Base-by-base conservation (phyloP, 176 grass and related monocot genomes). In the Oryza nivara region DNA sequence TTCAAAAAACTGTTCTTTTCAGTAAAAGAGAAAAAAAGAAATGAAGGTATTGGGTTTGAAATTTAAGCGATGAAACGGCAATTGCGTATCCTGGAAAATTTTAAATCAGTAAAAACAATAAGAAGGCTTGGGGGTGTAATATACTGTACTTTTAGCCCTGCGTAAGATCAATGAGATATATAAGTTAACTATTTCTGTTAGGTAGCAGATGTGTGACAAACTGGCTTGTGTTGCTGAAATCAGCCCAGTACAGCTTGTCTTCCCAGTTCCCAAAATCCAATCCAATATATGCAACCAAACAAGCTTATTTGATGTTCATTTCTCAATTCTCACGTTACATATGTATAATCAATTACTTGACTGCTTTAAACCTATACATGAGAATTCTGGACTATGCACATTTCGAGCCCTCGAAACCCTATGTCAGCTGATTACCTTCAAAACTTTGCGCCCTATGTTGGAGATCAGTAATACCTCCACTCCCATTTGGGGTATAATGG, bases 281-380 rank as follows among this genome's bases (percentile, higher is more conserved):
- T 30, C 34, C 65, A 54, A 56, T n/a, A 44, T 32, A 28, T 77
- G 20, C 45, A 84, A 1, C 47, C 10, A 85, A 75, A 63, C 49
- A 70, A 48, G 84, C 38, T 87, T 61, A 75, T 76, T 82, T 23
- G 65, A 80, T 19, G 34, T 76, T 38, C 70, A 71, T 64, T 74
- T 84, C 74, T 38, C 70, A 71, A 51, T 74, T 84, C 74, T 87
- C 85, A 54, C 65, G 52, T 65, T 80, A 91, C 89, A 90, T 14
- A 70, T 70, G 67, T 70, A 75, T 70, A 75, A 83, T 43, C 30
- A 48, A 70, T 68, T 87, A 83, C 47, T 48, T 14, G 32, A 46
- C 63, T 83, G 85, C 52, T 56, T 84, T 66, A 80, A 41, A 54
- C 17, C 85, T 87, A 71, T 91, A 91, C 76, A 67, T 54, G 75